A percentile compares a stretch with the other conserved stretches of the same genome.
Conservation (phyloP, 768 basidiomycete genomes). For the Thelephora ganbajun region DNA sequence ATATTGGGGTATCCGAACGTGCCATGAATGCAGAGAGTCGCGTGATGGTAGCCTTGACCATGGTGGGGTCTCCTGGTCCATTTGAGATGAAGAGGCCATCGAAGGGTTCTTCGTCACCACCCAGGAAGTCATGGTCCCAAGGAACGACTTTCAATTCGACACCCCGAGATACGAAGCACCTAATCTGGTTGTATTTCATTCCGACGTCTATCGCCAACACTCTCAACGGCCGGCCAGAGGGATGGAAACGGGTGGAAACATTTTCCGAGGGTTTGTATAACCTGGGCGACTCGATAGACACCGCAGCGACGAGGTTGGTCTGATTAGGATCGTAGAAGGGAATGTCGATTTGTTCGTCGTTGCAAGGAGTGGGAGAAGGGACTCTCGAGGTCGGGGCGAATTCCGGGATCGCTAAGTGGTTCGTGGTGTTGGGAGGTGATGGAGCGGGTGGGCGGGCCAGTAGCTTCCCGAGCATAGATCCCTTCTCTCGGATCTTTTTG, state of each 20-base stretch:
- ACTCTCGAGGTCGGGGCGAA: constrained; percentile 30
- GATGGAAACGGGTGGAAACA: constrained; percentile 45
- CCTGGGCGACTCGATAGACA: constrained; percentile 59
- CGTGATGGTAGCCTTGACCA: constrained; percentile 57
- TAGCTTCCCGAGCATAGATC: constrained; percentile 80
- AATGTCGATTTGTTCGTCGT: constrained; percentile 69
- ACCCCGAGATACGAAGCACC: constrained; percentile 87
- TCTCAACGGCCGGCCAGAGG: constrained; percentile 67
- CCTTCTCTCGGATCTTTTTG: constrained; percentile 90
- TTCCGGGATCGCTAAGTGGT: constrained; percentile 20
- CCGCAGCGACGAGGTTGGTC: constrained; percentile 81
- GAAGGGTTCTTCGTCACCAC: constrained; percentile 60
- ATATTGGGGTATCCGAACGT: constrained; percentile 73
- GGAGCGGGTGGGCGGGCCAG: constrained; percentile 46
- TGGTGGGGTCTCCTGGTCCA: constrained; percentile 93
- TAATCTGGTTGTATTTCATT: constrained; percentile 99
- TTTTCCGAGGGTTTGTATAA: constrained; percentile 43
- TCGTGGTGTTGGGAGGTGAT: constrained; percentile 22
- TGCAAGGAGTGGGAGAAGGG: constrained; percentile 55
- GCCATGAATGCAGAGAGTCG: constrained; percentile 54
- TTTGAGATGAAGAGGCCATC: constrained; percentile 97
- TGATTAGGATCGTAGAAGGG: constrained; percentile 83
- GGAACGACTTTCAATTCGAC: constrained; percentile 95
- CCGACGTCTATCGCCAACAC: constrained; percentile 91
- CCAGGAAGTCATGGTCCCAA: constrained; percentile 87